Conservation (phyloP, 495 filamentous ascomycete species). For the Trichoderma asperelloides region DNA sequence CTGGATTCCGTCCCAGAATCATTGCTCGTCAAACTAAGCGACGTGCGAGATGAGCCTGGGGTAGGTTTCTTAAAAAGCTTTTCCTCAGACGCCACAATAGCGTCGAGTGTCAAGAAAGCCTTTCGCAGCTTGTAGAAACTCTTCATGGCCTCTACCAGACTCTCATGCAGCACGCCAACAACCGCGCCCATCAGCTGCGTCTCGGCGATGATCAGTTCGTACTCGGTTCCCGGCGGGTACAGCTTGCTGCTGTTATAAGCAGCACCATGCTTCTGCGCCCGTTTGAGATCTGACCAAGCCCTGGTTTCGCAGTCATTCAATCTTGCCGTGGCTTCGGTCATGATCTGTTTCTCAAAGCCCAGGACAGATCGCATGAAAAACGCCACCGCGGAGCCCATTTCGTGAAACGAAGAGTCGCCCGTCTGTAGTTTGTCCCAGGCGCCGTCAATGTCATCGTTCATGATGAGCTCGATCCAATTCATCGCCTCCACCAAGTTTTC, state of each 20-base stretch:
- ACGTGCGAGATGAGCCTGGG: background rate
- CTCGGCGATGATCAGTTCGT: slow-evolving; percentile 63
- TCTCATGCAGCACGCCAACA: slow-evolving; percentile 83
- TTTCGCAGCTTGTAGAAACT: slow-evolving; percentile 91
- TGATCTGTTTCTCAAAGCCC: slow-evolving; percentile 90
- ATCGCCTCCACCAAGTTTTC: slow-evolving; percentile 42
- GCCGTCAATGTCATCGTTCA: slow-evolving; percentile 87
- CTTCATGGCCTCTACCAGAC: slow-evolving; percentile 80
- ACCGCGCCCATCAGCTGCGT: slow-evolving; percentile 85
- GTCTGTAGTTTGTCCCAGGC: slow-evolving; percentile 66
- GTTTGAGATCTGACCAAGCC: slow-evolving; percentile 70
- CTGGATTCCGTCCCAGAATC: slow-evolving; percentile 11
- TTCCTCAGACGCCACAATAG: slow-evolving; percentile 46
- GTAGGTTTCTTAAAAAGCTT: slow-evolving; percentile 24
- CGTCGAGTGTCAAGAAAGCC: slow-evolving; percentile 76
- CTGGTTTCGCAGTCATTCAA: slow-evolving; percentile 70
- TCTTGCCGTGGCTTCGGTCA: slow-evolving; percentile 70
- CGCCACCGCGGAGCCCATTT: slow-evolving; percentile 73
- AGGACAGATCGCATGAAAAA: slow-evolving; percentile 79
- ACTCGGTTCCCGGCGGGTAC: slow-evolving; percentile 79
- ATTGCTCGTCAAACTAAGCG: background rate
- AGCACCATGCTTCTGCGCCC: slow-evolving; percentile 47
- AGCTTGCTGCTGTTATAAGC: slow-evolving; percentile 40
- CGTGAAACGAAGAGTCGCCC: slow-evolving; percentile 82
- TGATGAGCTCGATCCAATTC: slow-evolving; percentile 49